Evolutionary conservation across 495 filamentous ascomycete genomes (phyloP), one percentile per base, ranked within the genome.

Genomic region (Penicillium egyptiacum): DNA sequence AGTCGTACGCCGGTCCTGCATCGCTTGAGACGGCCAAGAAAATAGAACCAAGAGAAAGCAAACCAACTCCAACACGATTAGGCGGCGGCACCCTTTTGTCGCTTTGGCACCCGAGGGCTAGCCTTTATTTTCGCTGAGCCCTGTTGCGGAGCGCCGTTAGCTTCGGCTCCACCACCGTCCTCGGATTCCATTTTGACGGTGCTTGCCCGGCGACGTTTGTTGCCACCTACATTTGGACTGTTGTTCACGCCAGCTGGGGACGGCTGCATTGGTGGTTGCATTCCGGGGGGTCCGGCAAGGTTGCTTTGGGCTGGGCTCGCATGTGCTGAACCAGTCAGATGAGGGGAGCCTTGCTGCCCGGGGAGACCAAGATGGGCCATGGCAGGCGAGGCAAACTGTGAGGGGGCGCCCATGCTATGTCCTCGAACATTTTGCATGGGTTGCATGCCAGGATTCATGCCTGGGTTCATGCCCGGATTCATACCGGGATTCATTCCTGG

Each of bases 221-320:
- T 88, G 45, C 81, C 64, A 33, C 64, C 86, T 31, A 86, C 84
- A 53, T 87, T 88, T 10, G 92, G 92, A 51, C 91, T 95, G 4
- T 92, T 93, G 66, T 90, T 95, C 7, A 89, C 87, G 61, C 88
- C 92, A 3, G 85, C 84, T 58, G 86, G 86, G n/a, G 81, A 87
- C n/a, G 71, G 79, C 55, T 78, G 82, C 43, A 80, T 78, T 69
- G 89, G 86, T 61, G 85, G 89, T 55, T 86, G 88, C 85, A 96
- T 92, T 26, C 81, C 81, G 9, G 77, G 72, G 22, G 75, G 74
- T 14, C 71, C 72, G 25, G 67, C 62, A 43, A 77, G 63, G 40
- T 78, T 71, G 44, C 68, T 76, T 55, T 76, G 76, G 16, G 72
- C 77, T 20, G 75, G 78, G 55, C 77, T 79, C 16, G 77, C 67